phyloP scores from a whole-genome alignment of 129 eudicot genomes.

The Logfia minima region DNA sequence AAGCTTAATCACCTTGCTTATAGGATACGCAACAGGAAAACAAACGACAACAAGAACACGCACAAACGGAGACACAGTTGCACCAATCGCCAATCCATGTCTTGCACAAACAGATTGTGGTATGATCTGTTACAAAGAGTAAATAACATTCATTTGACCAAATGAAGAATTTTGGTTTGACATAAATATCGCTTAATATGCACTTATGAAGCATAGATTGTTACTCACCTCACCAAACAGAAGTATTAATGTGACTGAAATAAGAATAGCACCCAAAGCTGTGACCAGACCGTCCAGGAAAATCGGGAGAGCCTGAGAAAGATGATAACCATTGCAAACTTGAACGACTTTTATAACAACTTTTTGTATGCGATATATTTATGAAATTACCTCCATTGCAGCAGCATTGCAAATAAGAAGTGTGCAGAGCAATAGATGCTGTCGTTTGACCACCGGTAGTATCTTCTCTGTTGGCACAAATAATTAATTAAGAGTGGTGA shows the following conservation, averaged over 20 bases:
- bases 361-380: not conserved
- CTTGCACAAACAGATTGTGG: constrained; percentile 93
- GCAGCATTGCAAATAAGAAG: constrained; percentile 94
- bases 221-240: constrained; percentile 85
- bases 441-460: constrained; percentile 80
- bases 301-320: constrained; percentile 87
- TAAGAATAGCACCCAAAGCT: constrained; percentile 95
- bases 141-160: constrained; percentile 3
- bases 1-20: constrained; percentile 69
- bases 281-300: constrained; percentile 74
- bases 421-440: constrained; percentile 88
- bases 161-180: not conserved
- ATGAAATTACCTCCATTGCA: constrained; percentile 78
- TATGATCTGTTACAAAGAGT: constrained; percentile 57
- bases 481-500: not conserved
- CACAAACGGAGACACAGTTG: constrained; percentile 73
- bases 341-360: not conserved
- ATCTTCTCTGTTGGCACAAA: constrained; percentile 68
- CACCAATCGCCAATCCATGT: constrained; percentile 88
- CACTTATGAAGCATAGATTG: not conserved
- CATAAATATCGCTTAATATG: not conserved
- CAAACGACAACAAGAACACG: constrained; percentile 86
- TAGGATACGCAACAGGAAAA: constrained; percentile 93
- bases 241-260: constrained; percentile 91
- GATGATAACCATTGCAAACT: not conserved